phyloP scores from a whole-genome alignment of 2,329 filamentous ascomycete genomes.

The Magnaporthiopsis incrustans region DNA sequence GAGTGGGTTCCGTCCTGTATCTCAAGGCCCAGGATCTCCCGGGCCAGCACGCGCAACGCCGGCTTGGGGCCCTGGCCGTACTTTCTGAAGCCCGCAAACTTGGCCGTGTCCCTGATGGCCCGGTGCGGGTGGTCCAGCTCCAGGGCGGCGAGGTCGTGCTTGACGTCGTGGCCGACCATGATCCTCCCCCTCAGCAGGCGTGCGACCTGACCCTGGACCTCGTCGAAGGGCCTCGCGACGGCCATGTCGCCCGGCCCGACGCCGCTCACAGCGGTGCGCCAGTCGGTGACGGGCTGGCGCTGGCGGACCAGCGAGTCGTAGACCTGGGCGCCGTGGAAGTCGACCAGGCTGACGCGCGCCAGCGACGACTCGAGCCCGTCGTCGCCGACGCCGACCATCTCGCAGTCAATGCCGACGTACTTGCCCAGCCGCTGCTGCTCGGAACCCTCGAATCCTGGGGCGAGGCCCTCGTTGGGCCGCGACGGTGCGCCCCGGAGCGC shows the following conservation, averaged over 20 bases:
- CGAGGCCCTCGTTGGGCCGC: conserved; percentile 56
- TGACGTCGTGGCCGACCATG: conserved; percentile 75
- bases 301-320: conserved; percentile 91
- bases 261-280: conserved; percentile 80
- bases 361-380: conserved; percentile 65
- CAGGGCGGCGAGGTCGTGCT: conserved; percentile 70
- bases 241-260: conserved; percentile 68
- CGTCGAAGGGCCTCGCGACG: conserved; percentile 60
- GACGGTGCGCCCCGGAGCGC: conserved; percentile 36
- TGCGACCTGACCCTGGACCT: conserved; percentile 67
- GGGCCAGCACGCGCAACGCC: conserved; percentile 50
- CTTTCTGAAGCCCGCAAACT: conserved; percentile 65
- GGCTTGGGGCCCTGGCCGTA: conserved; percentile 61
- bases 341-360: conserved; percentile 82
- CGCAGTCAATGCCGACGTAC: conserved; percentile 90
- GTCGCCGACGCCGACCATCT: conserved; percentile 88
- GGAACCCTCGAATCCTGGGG: conserved; percentile 43
- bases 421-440: conserved; percentile 52
- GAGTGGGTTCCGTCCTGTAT: conserved; percentile 59
- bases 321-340: conserved; percentile 85
- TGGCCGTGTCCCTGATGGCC: conserved; percentile 79
- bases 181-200: conserved; percentile 62
- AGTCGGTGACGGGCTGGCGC: conserved; percentile 73
- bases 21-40: conserved; percentile 49
- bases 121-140: conserved; percentile 69